Evolutionary conservation across 2,329 filamentous ascomycete genomes (phyloP).

Genomic region (Clathrospora elynae): DNA sequence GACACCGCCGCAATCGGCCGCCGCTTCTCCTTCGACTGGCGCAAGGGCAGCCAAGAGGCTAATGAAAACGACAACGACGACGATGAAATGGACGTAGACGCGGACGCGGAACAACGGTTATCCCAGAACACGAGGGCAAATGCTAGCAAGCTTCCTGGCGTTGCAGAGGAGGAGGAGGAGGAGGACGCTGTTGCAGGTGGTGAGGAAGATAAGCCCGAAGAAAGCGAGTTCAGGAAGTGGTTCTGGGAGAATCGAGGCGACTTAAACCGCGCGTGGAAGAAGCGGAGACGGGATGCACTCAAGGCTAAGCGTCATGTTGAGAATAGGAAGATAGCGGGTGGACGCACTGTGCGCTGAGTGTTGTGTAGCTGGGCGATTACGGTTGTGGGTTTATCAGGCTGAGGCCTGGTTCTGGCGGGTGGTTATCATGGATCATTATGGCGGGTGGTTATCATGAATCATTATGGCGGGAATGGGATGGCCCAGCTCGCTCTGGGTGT

Average conservation of each 20-base stretch:
- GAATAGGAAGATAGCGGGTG: conserved; percentile 56
- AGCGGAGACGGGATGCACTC: conserved; percentile 62
- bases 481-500: too few relatives aligned
- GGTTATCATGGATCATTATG: too few relatives aligned
- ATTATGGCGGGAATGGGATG: too few relatives aligned
- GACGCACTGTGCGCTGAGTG: conserved; percentile 12
- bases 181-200: conserved; percentile 12
- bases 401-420: too few relatives aligned
- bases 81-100: conserved; percentile 21
- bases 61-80: conserved; percentile 53
- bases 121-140: conserved; percentile 42
- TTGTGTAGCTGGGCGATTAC: neutral
- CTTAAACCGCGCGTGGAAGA: conserved; percentile 58
- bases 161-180: conserved; percentile 37
- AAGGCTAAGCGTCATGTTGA: conserved; percentile 66
- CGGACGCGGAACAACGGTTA: conserved; percentile 32
- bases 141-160: conserved; percentile 24
- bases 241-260: conserved; percentile 61
- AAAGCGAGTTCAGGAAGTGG: conserved; percentile 66
- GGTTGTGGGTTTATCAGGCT: too few relatives aligned
- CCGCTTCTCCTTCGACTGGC: conserved; percentile 60
- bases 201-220: conserved; percentile 51
- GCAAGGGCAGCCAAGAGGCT: conserved; percentile 49
- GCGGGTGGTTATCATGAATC: too few relatives aligned
- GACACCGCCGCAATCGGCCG: conserved; percentile 82